Conservation (phyloP, 23 red algal genomes). For the Gracilaria domingensis region DNA sequence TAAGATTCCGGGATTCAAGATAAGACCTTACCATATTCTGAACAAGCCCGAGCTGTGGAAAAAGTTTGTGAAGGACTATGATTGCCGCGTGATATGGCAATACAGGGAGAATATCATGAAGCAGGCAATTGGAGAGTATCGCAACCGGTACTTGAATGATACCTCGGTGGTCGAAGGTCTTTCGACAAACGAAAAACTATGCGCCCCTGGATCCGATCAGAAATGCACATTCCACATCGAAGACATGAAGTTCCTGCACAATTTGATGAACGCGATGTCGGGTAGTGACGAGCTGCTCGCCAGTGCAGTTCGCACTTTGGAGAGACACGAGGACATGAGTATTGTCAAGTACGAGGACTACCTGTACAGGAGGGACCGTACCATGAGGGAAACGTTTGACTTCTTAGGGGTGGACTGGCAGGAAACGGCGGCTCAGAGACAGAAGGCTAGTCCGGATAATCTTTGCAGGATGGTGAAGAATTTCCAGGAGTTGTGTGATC, state of each 20-base stretch:
- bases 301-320: constrained; percentile 36
- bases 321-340: constrained; percentile 47
- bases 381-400: constrained; percentile 66
- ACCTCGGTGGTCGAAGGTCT: constrained; percentile 66
- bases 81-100: constrained; percentile 76
- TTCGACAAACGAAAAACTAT: constrained; percentile 28
- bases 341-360: constrained; percentile 82
- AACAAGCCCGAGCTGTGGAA: constrained; percentile 45
- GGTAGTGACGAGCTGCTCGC: constrained; percentile 58
- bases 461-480: constrained; percentile 78
- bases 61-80: constrained; percentile 51
- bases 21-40: constrained; percentile 61
- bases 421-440: constrained; percentile 46
- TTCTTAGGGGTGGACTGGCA: constrained; percentile 71
- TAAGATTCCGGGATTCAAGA: constrained; percentile 73
- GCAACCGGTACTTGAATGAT: constrained; percentile 67
- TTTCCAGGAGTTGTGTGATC: constrained; percentile 71
- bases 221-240: constrained; percentile 61
- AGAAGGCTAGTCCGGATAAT: constrained; percentile 81
- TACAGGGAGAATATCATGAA: constrained; percentile 74
- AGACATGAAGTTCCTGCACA: constrained; percentile 60
- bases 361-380: constrained; percentile 40
- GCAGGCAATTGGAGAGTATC: constrained; percentile 77
- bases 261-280: constrained; percentile 57
- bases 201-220: constrained; percentile 27